Evolutionary conservation across 225 moss, liverwort and hornwort genomes (phyloP).

Genomic region (Marchantia paleacea): DNA sequence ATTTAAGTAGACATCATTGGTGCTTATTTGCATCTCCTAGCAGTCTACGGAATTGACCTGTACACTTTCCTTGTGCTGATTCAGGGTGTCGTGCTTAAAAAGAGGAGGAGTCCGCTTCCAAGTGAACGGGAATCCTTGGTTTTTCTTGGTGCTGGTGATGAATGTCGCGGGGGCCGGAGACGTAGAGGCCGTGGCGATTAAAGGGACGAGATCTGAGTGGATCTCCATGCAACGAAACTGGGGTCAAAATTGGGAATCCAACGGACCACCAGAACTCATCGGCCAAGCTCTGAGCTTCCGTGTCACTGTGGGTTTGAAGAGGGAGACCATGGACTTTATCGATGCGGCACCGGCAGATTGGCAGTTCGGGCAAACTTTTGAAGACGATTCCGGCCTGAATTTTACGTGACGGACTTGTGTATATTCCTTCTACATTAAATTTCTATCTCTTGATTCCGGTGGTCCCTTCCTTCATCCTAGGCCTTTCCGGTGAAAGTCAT

Average conservation of each 20-base stretch:
- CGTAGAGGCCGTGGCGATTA: neutral
- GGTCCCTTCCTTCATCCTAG: too few relatives aligned
- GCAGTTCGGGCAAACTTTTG: constrained; percentile 4
- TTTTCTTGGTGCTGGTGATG: constrained; percentile 1
- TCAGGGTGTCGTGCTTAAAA: constrained; percentile 17
- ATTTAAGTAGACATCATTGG: too few relatives aligned
- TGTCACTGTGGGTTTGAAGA: neutral
- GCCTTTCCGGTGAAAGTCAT: too few relatives aligned
- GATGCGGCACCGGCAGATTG: neutral
- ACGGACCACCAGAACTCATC: neutral
- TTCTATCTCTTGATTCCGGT: too few relatives aligned
- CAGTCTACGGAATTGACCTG: neutral
- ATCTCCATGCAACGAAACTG: constrained; percentile 15
- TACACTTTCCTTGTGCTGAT: neutral
- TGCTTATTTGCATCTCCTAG: neutral
- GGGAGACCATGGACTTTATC: neutral
- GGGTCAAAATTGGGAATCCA: constrained; percentile 32
- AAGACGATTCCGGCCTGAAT: neutral
- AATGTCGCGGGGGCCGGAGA: constrained; percentile 22
- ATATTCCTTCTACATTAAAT: neutral
- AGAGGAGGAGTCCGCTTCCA: constrained; percentile 15
- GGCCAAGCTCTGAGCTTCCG: constrained; percentile 33
- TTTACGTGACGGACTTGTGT: too few relatives aligned
- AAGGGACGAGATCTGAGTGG: constrained; percentile 14
- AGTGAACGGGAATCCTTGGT: constrained; percentile 28